These are phyloP conservation scores for Pythium aphanidermatum DNA, from an alignment of 352 stramenopile species.

Conservation along the genomic window DNA sequence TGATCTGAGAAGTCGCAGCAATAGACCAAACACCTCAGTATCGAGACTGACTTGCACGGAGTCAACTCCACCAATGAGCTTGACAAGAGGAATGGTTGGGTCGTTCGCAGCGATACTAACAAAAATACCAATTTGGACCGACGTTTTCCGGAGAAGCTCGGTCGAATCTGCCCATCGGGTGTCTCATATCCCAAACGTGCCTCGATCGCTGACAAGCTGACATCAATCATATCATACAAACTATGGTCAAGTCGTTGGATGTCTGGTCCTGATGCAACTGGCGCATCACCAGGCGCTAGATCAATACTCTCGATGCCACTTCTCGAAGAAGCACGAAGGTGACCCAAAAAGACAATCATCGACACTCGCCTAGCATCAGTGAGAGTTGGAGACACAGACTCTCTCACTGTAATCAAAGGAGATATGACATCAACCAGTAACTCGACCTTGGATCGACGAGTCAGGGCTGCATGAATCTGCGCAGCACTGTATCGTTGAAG, in stretches of 20 bases:
- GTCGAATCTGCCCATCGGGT: conserved; percentile 6
- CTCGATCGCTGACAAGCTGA: conserved; percentile 73
- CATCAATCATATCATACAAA: conserved; percentile 77
- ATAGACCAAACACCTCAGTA: conserved; percentile 41
- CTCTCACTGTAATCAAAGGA: conserved; percentile 65
- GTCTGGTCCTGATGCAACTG: conserved; percentile 9
- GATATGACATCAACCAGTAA: conserved; percentile 77
- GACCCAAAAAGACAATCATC: conserved; percentile 68
- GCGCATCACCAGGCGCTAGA: no score
- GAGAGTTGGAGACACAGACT: conserved; percentile 28
- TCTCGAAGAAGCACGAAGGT: conserved; percentile 62
- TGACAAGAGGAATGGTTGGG: conserved; percentile 69
- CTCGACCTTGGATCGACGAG: conserved; percentile 62
- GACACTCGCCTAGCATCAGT: conserved; percentile 28
- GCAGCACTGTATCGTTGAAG: conserved; percentile 71
- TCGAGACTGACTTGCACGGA: conserved; percentile 72
- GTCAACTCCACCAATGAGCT: conserved; percentile 64
- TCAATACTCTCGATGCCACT: conserved; percentile 21
- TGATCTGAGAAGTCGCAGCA: conserved; percentile 57
- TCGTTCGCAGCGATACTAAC: conserved; percentile 76
- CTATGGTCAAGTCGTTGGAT: conserved; percentile 18
- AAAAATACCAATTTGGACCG: conserved; percentile 61
- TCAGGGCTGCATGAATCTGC: conserved; percentile 63
- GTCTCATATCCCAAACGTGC: conserved; percentile 37
- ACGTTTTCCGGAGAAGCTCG: conserved; percentile 76